Evolutionary conservation across 441 rosid genomes (phyloP), one percentile per base, ranked within the genome.

Genomic region (Codiaeum variegatum): DNA sequence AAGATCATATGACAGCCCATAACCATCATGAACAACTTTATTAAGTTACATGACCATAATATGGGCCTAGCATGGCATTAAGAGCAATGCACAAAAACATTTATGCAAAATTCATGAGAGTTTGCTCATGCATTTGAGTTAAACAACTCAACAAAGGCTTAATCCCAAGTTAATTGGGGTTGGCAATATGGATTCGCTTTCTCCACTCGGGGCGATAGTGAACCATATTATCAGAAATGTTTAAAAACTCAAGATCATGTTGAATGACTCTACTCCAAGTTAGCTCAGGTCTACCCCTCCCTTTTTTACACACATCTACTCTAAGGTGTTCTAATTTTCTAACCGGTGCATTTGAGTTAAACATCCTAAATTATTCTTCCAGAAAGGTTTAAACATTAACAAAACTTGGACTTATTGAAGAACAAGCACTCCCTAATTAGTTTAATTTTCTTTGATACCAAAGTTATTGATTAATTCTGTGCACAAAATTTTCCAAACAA

Each of bases 381-480:
- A 32, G 21, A 0, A 42, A 21, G 31, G 10, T 46, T 32, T 23
- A 62, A 59, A 70, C 18, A 44, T 38, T 21, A 49, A 49, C 13
- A 12, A n/a, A 21, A 31, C 24, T 2, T 23, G n/a, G 49, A 13
- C 51, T 51, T 9, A 18, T 62, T 5, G n/a, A 21, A 62, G 61
- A 72, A 49, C 10, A 31, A 2, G 12, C 16, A 61, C 61, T 21
- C 34, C 36, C 32, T 49, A 13, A n/a, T 49, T 24, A 62, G 23
- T 49, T 34, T 24, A 1, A 3, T 6, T 29, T 54, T 2, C 6
- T 6, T 29, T 54, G 49, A 26, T 56, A 51, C 46, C 34, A 32
- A 67, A 67, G 56, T n/a, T 73, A 47, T 55, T 23, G 21, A 24
- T 44, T 42, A 69, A 54, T 42, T 28, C 15, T 49, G n/a, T 9